Percentiles rank a stretch among this genome's conserved stretches.
These are phyloP conservation scores for Penicillium sp. DNA, from an alignment of 2,329 filamentous ascomycete genomes.

Conservation along the genomic window DNA sequence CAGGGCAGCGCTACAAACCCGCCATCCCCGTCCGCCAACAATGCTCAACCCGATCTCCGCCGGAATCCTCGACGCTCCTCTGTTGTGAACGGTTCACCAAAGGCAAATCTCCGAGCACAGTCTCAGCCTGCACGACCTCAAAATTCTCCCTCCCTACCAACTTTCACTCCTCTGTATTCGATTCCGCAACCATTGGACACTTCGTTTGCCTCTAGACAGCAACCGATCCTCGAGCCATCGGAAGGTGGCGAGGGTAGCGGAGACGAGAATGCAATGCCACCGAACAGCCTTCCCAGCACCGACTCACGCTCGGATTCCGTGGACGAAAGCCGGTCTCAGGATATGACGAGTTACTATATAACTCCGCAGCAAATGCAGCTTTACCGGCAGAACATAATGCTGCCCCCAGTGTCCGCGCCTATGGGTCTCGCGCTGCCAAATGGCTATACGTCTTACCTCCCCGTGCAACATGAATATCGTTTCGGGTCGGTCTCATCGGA, in stretches of 20 bases:
- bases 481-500: slow-evolving; percentile 37
- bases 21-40: slow-evolving; percentile 51
- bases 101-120: slow-evolving; percentile 53
- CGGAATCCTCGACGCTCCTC: slow-evolving; percentile 54
- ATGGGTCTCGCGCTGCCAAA: slow-evolving; percentile 49
- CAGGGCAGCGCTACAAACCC: slow-evolving; percentile 54
- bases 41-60: slow-evolving; percentile 50
- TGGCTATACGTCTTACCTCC: slow-evolving; percentile 44
- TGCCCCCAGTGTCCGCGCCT: slow-evolving; percentile 43
- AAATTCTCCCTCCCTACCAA: slow-evolving; percentile 41
- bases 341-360: slow-evolving; percentile 55
- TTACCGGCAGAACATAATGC: slow-evolving; percentile 47
- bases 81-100: slow-evolving; percentile 49
- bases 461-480: slow-evolving; percentile 44
- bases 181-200: slow-evolving; percentile 39
- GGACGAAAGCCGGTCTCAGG: slow-evolving; percentile 49
- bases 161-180: slow-evolving; percentile 42
- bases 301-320: slow-evolving; percentile 41
- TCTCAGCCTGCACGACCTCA: slow-evolving; percentile 58
- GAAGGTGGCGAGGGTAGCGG: slow-evolving; percentile 42
- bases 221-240: slow-evolving; percentile 41
- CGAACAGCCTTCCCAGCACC: slow-evolving; percentile 43
- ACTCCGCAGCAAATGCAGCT: slow-evolving; percentile 51
- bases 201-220: slow-evolving; percentile 39
- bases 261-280: slow-evolving; percentile 39